Evolutionary conservation across 2,329 filamentous ascomycete genomes (phyloP).

Genomic region (Monosporascus sp.): DNA sequence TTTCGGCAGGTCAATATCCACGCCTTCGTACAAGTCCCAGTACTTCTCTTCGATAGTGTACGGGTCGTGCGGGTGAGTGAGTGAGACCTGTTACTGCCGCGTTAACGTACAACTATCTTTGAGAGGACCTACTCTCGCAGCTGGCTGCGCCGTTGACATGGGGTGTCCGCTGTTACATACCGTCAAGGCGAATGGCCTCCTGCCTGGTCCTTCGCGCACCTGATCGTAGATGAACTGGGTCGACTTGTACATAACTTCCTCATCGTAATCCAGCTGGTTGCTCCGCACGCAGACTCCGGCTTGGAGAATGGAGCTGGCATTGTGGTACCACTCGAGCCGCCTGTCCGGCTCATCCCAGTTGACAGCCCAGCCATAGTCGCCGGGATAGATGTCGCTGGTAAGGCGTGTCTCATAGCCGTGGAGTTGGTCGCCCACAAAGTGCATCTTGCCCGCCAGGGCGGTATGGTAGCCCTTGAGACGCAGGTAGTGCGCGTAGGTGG

Average conservation of each 20-base stretch:
- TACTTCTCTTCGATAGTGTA: conserved; percentile 92
- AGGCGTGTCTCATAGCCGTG: conserved; percentile 90
- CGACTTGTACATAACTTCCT: conserved; percentile 90
- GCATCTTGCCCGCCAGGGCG: conserved; percentile 91
- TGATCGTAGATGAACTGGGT: conserved; percentile 88
- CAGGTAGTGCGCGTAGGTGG: conserved; percentile 90
- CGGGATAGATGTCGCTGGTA: conserved; percentile 94
- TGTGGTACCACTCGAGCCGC: conserved; percentile 92
- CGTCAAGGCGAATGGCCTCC: conserved; percentile 80
- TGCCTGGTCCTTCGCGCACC: conserved; percentile 68
- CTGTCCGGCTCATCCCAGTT: conserved; percentile 90
- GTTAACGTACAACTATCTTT: conserved; percentile 3
- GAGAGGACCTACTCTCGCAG: neutral
- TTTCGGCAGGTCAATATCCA: conserved; percentile 79
- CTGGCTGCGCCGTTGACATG: too few relatives aligned
- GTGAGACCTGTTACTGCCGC: conserved; percentile 53
- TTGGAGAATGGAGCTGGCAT: conserved; percentile 87
- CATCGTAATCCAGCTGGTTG: conserved; percentile 94
- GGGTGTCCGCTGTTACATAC: conserved; percentile 30
- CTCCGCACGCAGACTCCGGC: conserved; percentile 83
- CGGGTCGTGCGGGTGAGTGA: conserved; percentile 91
- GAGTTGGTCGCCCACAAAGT: conserved; percentile 91
- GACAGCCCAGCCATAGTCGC: conserved; percentile 89
- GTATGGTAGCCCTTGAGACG: conserved; percentile 84
- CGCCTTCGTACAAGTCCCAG: conserved; percentile 86